Evolutionary conservation across 495 filamentous ascomycete genomes (phyloP).

Genomic region (Tuber borchii): DNA sequence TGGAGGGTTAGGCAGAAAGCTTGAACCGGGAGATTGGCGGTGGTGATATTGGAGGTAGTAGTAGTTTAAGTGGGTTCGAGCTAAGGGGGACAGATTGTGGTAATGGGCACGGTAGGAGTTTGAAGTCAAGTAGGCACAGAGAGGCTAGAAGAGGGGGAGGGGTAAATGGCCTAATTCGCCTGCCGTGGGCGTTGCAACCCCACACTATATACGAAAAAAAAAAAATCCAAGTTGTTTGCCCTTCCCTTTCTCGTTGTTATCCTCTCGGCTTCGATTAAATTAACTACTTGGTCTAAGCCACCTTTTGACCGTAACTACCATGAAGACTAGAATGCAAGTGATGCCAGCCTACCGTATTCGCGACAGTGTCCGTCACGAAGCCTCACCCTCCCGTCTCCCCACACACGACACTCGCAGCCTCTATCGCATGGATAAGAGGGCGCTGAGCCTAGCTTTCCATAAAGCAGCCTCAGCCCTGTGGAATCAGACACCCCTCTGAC

Average conservation of each 20-base stretch:
- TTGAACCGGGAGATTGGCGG: not conserved
- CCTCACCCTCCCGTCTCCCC: not conserved
- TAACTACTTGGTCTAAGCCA: not conserved
- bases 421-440: not conserved
- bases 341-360: not conserved
- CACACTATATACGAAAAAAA: not conserved
- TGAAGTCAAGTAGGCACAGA: conserved; percentile 24
- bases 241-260: not conserved
- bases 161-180: conserved; percentile 20
- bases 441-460: not conserved
- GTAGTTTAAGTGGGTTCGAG: not conserved
- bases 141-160: conserved; percentile 30
- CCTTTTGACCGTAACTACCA: not conserved
- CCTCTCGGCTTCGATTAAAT: not conserved
- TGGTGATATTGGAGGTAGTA: not conserved
- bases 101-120: conserved; percentile 22
- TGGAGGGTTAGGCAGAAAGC: not conserved
- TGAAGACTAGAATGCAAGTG: not conserved
- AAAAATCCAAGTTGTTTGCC: not conserved
- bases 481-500: not conserved
- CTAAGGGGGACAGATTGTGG: conserved; percentile 2
- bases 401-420: not conserved
- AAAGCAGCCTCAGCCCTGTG: not conserved
- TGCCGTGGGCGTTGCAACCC: not conserved
- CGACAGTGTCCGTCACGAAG: not conserved